Base-by-base conservation (phyloP, 2,329 filamentous ascomycete genomes). In the Mariannaea elegans region DNA sequence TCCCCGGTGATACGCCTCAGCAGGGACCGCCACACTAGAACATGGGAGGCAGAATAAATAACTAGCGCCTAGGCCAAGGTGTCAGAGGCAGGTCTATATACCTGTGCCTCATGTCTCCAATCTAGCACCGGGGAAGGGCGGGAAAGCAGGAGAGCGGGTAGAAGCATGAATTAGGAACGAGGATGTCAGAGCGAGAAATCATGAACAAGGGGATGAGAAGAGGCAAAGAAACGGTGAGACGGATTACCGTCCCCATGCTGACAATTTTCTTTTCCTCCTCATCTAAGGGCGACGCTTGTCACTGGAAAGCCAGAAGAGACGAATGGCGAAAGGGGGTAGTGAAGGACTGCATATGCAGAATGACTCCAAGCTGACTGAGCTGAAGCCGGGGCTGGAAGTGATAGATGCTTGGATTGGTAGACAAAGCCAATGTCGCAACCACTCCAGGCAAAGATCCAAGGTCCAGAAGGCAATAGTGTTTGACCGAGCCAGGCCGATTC, bases 121-220 rank as follows among this genome's bases (percentile, higher is more conserved):
- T 64, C 61, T 59, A 46, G 61, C 51, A 46, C 59, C 59, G 54
- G 59, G 61, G 52, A 62, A 49, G n/a, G 31, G 36, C 54, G 54
- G 61, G 46, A 59, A 45, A 39, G 50, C 50, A 41, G 61, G 41
- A 61, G 42, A 38, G n/a, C 36, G 47, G 49, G 29, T 38, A 53
- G 56, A 31, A 21, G 36, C 24, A 54, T 52, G 52, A 44, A 61
- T 52, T 31, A 32, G 51, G 48, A 41, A 38, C 51, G 24, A 36
- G 31, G 36, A 31, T 54, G 56, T 24, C 56, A 53, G 56, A 52
- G 42, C 21, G 4, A 38, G 13, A 27, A 31, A 36, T 24, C 47
- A 38, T 42, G 49, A 54, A 58, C 52, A 65, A 59, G 54, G 57
- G 51, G 38, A 45, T 24, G 52, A 52, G 32, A 19, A 42, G 19